phyloP scores from a whole-genome alignment of 345 rosid species.

The Cardamine chenopodiifolia region DNA sequence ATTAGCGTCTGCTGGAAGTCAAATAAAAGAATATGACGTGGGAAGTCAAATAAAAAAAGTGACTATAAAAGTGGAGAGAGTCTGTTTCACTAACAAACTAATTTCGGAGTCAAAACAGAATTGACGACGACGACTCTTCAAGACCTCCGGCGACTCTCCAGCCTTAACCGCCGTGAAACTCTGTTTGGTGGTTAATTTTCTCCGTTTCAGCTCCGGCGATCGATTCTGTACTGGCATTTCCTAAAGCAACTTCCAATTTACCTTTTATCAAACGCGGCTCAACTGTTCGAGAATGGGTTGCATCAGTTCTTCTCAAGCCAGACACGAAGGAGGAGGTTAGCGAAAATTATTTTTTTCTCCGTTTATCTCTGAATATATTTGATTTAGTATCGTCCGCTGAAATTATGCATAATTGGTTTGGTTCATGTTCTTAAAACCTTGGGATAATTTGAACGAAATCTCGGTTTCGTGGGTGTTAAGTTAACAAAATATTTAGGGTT shows the following conservation, averaged over 20 bases:
- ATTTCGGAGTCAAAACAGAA: constrained; percentile 4
- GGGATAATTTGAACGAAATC: neutral
- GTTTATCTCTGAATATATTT: too few species aligned
- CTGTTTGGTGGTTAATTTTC: neutral
- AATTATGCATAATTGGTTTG: too few species aligned
- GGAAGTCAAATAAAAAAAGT: neutral
- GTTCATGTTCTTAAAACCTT: neutral
- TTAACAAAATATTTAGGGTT: neutral
- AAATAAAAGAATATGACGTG: constrained; percentile 16
- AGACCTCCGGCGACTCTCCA: constrained; percentile 21
- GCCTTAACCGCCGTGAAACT: constrained; percentile 5
- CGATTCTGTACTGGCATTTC: neutral
- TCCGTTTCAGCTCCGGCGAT: neutral
- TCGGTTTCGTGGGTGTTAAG: neutral
- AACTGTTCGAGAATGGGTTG: constrained; percentile 34
- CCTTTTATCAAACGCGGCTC: neutral
- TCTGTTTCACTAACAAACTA: neutral
- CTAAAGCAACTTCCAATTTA: neutral
- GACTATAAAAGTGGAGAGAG: neutral
- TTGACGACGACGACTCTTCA: constrained; percentile 22
- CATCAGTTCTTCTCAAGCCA: constrained; percentile 39
- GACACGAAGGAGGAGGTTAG: constrained; percentile 23
- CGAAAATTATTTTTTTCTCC: neutral
- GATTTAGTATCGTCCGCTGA: too few species aligned
- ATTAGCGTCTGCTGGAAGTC: too few species aligned